Base-by-base conservation (phyloP, 192 early-diverging fungal genomes). In the Gryganskiella cystojenkinii region DNA sequence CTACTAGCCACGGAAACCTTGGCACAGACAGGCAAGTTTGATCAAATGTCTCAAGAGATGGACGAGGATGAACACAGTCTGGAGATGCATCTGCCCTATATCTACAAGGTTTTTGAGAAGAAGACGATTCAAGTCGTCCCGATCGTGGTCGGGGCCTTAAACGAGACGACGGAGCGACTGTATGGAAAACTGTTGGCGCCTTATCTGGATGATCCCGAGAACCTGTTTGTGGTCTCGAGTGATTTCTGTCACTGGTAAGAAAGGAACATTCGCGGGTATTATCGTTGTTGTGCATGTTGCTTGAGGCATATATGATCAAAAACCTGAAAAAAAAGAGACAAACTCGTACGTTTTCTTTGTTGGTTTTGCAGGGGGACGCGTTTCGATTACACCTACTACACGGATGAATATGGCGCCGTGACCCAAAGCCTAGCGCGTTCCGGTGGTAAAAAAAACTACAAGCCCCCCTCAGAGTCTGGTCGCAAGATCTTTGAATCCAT, bases 21-120 rank as follows among this genome's bases (percentile, higher is more conserved):
- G 22, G 47, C 72, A 43, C 71, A 83, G 33, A 93, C 91, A 0
- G 86, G 90, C 1, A 40, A 84, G 4, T 98, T 96, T 83, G 52
- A 62, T 6, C 54, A 63, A 40, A 95, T 98, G 95, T 83, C 63
- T 24, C 63, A 70, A 10, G 42, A 71, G 13, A 85, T 83, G 7
- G 98, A 99, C 67, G 95, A 98, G 69, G 90, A 93, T 44, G 98
- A 99, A 73, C 98, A 99, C 74, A 96, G 95, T 75, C 89, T 99
- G 67, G 98, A 98, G 71, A 95, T 99, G 96, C 96, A 99, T 66
- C 70, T 98, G 56, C 97, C 97, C 11, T 98, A 90, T 81, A 87
- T 93, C 6, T 91, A 91, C 82, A 93, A 94, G 73, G 84, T 92
- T 24, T 92, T 99, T 82, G 87, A 91, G 78, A 60, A 82, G 47